Base-by-base conservation (phyloP, 352 stramenopile species). In the Phytophthora tubulina region DNA sequence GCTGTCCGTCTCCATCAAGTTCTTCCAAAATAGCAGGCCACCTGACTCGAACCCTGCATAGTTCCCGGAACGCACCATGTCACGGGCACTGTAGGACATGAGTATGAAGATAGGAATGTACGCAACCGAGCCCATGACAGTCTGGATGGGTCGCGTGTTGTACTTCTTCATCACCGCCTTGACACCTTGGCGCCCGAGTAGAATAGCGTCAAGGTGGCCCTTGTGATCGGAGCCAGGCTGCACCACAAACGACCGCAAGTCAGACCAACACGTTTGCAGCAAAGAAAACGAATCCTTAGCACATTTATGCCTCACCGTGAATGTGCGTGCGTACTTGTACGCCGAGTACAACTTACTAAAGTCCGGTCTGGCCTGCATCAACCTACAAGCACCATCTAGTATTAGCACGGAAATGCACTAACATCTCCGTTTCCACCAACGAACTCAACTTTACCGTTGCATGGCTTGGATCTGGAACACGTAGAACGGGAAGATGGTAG, bases 41-140 rank as follows among this genome's bases (percentile, higher is more conserved):
- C 87, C 87, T 6, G 76, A 84, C 3, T 93, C 81, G 5, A 95
- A 73, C 0, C 84, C 87, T 0, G 72, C 72, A 55, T 90, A 83
- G 41, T 85, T 88, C 5, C 87, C 87, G 13, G 80, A 92, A 21
- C 87, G 87, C 53, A 94, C 82, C 82, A 94, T 89, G 38, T 92
- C 82, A 36, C 87, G 87, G 15, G 85, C 85, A 59, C 84, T 91
- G 72, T 93, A 94, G 14, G 84, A 84, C 67, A 93, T 83, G 17
- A 94, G 41, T 52, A 90, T 72, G 70, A 94, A 94, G 13, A 91
- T 51, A 36, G 87, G 87, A 42, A 94, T 85, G 72, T 94, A 81
- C 11, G 90, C 80, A 32, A 94, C 51, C 27, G 84, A 82, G 10
- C 84, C 83, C 27, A 92, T 60, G 9, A 93, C 60, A 31, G 85